Conservation (phyloP, 2,329 filamentous ascomycete genomes). For the Aspergillus calidoustus region DNA sequence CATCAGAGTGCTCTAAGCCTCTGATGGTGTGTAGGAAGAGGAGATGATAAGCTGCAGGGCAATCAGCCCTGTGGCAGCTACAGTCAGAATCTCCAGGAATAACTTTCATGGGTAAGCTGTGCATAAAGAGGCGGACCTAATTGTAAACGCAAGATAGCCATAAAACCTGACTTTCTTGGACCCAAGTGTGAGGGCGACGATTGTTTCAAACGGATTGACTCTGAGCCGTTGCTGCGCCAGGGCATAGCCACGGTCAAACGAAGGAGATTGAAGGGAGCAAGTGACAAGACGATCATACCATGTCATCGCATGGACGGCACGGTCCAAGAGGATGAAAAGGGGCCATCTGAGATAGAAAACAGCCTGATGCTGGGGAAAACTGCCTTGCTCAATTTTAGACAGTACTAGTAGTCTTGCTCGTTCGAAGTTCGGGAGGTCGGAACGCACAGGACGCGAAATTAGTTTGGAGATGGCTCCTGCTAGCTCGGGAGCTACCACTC, state of each 20-base stretch:
- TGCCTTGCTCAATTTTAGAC: constrained; percentile 19
- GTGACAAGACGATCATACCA: constrained; percentile 6
- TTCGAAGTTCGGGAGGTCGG: constrained; percentile 14
- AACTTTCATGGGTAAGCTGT: constrained; percentile 2
- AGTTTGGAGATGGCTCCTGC: background rate
- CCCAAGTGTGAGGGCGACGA: constrained; percentile 5
- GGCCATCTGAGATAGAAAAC: constrained; percentile 18
- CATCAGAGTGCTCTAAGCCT: background rate
- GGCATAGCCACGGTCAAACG: constrained; percentile 25
- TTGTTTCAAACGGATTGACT: constrained; percentile 21
- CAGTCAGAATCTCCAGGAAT: background rate
- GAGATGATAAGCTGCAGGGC: background rate
- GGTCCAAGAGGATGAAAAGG: constrained; percentile 5
- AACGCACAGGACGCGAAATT: background rate
- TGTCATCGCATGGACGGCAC: background rate
- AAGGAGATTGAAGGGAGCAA: constrained; percentile 2
- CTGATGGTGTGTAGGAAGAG: background rate
- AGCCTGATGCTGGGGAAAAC: constrained; percentile 19
- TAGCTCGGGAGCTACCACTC: constrained; percentile 5
- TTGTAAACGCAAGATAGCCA: background rate
- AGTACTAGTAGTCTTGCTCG: background rate
- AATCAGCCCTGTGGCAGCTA: constrained; percentile 20
- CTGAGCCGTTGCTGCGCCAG: constrained; percentile 29
- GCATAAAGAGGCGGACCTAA: background rate
- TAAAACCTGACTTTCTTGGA: constrained; percentile 10